These are phyloP conservation scores for Chaetomium sp. DNA, from an alignment of 2,329 filamentous ascomycete genomes.

Conservation along the genomic window DNA sequence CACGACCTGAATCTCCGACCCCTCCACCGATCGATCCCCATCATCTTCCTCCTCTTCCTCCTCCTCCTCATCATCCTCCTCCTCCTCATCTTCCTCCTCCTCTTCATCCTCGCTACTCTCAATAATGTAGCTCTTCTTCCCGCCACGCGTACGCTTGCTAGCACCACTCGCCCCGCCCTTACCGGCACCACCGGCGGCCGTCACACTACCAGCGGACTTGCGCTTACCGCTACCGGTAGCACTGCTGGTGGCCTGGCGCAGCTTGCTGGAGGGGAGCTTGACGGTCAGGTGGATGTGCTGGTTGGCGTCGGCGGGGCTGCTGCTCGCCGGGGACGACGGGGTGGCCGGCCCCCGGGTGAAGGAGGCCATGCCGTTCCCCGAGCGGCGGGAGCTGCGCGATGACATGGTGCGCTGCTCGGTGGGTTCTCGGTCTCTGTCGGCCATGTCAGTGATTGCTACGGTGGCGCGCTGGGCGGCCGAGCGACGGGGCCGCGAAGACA, in stretches of 20 bases:
- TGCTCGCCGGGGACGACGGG: conserved; percentile 44
- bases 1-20: conserved; percentile 36
- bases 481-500: conserved; percentile 52
- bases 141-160: conserved; percentile 54
- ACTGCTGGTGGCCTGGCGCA: conserved; percentile 52
- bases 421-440: conserved; percentile 49
- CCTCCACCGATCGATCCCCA: conserved; percentile 40
- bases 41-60: conserved; percentile 46
- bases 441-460: conserved; percentile 53
- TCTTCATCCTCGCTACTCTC: conserved; percentile 52
- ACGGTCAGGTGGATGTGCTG: conserved; percentile 55
- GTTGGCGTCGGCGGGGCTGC: conserved; percentile 37
- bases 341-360: conserved; percentile 47
- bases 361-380: conserved; percentile 46
- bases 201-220: conserved; percentile 35
- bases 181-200: conserved; percentile 38
- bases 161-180: conserved; percentile 42
- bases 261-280: conserved; percentile 55
- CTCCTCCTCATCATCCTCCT: conserved; percentile 38
- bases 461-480: conserved; percentile 51
- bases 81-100: conserved; percentile 35
- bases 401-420: conserved; percentile 49
- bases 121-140: conserved; percentile 63
- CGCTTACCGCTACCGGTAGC: conserved; percentile 38
- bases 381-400: conserved; percentile 51